Percentiles rank a stretch among this genome's conserved stretches.
Conservation (phyloP, 345 rosid genomes). For the Salix exigua region DNA sequence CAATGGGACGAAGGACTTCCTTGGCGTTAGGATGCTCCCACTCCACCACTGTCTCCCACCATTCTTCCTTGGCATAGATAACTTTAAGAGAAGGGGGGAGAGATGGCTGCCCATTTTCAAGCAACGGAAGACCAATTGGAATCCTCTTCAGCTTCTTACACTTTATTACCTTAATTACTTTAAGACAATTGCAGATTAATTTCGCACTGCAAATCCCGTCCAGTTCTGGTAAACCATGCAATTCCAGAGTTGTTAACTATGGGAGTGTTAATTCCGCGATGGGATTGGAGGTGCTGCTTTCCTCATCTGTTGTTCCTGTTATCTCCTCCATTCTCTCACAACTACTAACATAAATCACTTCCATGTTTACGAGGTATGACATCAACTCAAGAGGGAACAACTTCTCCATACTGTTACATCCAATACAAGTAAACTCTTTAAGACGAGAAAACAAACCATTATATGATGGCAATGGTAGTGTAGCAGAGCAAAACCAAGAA, state of each 20-base stretch:
- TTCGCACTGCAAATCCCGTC: neutral
- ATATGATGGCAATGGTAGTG: neutral
- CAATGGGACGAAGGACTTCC: neutral
- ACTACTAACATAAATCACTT: neutral
- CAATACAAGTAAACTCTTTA: rapidly evolving
- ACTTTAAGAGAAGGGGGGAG: neutral
- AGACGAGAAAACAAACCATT: neutral
- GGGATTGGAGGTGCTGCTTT: too few species aligned
- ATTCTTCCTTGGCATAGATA: neutral
- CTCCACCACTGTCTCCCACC: neutral
- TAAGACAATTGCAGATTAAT: slow-evolving; percentile 6
- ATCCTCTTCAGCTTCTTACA: slow-evolving; percentile 19
- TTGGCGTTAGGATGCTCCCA: neutral
- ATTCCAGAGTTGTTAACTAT: neutral
- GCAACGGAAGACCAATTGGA: neutral
- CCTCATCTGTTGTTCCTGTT: neutral
- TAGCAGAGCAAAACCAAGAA: neutral
- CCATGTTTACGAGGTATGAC: neutral
- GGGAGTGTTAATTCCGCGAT: neutral
- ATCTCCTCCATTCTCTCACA: slow-evolving; percentile 18
- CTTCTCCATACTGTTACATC: slow-evolving; percentile 10
- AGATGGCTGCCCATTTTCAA: neutral
- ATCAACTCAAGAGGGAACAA: neutral
- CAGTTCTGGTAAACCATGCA: neutral
- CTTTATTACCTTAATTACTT: neutral